phyloP scores from a whole-genome alignment of 495 filamentous ascomycete genomes.

The Aspergillus biplanus region DNA sequence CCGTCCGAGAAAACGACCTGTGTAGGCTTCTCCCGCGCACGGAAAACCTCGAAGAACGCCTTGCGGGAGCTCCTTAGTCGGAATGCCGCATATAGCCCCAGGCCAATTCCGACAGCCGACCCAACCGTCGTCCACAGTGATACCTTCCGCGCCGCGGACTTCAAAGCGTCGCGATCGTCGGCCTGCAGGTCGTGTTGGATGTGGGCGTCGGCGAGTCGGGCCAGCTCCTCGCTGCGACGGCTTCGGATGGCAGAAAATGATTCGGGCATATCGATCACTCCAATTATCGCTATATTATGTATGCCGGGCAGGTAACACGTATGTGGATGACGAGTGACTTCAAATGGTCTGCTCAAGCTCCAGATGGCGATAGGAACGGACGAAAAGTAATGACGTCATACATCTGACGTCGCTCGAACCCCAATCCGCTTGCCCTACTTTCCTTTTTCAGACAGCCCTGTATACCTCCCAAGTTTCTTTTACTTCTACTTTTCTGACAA shows the following conservation, averaged over 20 bases:
- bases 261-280: slow-evolving; percentile 36
- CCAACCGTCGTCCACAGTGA: slow-evolving; percentile 59
- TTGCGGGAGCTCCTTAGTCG: slow-evolving; percentile 56
- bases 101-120: slow-evolving; percentile 59
- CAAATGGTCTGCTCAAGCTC: no score
- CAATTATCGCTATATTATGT: not conserved
- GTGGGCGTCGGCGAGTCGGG: slow-evolving; percentile 63
- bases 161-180: slow-evolving; percentile 62
- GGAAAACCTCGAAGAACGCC: slow-evolving; percentile 62
- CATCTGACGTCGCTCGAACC: not conserved
- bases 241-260: slow-evolving; percentile 61
- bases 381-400: not conserved
- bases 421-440: slow-evolving; percentile 4
- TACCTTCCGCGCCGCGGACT: slow-evolving; percentile 55
- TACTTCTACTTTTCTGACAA: no score
- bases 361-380: not conserved
- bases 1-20: slow-evolving; percentile 66
- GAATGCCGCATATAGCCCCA: slow-evolving; percentile 61
- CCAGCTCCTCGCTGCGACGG: slow-evolving; percentile 55
- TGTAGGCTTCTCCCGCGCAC: slow-evolving; percentile 59
- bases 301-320: no score
- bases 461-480: no score
- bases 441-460: not conserved
- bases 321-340: no score
- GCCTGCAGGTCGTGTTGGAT: slow-evolving; percentile 62